Evolutionary conservation across 169 alveolate species (phyloP).

Genomic region (Plasmodium falciparum): DNA sequence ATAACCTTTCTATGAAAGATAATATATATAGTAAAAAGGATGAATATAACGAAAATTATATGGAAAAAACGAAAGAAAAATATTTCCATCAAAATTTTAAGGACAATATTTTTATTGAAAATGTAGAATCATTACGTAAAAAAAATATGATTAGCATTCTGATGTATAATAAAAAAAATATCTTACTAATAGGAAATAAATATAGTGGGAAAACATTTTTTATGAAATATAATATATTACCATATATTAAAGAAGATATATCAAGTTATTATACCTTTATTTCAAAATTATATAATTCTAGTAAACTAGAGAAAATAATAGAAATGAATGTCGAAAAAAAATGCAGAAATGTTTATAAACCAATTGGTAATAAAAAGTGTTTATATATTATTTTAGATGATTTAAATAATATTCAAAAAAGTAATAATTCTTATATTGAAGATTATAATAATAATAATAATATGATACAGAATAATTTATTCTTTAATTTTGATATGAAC

Average conservation of each 20-base stretch:
- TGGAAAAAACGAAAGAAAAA: conserved; percentile 43
- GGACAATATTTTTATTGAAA: conserved; percentile 71
- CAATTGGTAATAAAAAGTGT: conserved; percentile 65
- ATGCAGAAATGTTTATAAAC: conserved; percentile 75
- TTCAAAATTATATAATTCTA: conserved; percentile 63
- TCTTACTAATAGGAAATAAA: conserved; percentile 66
- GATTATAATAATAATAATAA: neutral
- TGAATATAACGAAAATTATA: conserved; percentile 18
- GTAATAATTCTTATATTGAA: conserved; percentile 12
- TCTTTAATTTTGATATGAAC: conserved; percentile 52
- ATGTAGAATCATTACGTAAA: conserved; percentile 76
- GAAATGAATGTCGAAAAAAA: conserved; percentile 75
- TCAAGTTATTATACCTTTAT: conserved; percentile 67
- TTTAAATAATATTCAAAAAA: conserved; percentile 59
- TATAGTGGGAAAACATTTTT: conserved; percentile 76
- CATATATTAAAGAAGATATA: conserved; percentile 70
- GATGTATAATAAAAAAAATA: conserved; percentile 73
- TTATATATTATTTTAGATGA: conserved; percentile 72
- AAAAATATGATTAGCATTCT: conserved; percentile 56
- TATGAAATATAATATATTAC: conserved; percentile 73
- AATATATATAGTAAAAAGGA: conserved; percentile 40
- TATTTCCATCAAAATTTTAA: conserved; percentile 67
- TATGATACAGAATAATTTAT: neutral
- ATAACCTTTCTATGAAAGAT: conserved; percentile 41
- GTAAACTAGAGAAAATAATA: conserved; percentile 58